Evolutionary conservation across 345 rosid species (phyloP).

Genomic region (Alliaria petiolata): DNA sequence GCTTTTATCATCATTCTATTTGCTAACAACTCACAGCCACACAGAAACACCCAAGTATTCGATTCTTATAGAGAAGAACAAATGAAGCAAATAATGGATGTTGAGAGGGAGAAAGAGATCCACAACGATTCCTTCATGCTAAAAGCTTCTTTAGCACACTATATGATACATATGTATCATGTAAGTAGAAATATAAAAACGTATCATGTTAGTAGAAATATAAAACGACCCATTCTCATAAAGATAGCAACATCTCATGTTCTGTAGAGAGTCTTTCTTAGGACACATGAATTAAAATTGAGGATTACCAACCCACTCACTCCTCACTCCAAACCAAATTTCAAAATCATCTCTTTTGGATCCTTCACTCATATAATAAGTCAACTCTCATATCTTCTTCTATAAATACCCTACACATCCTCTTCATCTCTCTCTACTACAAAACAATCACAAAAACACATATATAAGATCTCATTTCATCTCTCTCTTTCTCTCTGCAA

Average conservation of each 20-base stretch:
- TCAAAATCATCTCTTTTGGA: background rate
- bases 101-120: constrained; percentile 10
- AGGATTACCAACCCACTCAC: constrained; percentile 29
- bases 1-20: constrained; percentile 32
- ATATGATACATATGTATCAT: constrained; percentile 14
- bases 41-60: constrained; percentile 15
- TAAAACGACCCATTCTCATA: constrained; percentile 1
- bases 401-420: constrained; percentile 40
- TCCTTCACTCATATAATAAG: constrained; percentile 21
- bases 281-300: background rate
- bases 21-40: constrained; percentile 30
- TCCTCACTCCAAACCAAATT: background rate
- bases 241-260: constrained; percentile 25
- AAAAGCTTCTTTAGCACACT: constrained; percentile 29
- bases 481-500: background rate
- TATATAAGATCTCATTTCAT: background rate
- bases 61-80: constrained; percentile 18
- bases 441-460: constrained; percentile 15
- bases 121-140: constrained; percentile 18
- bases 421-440: background rate
- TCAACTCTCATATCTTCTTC: constrained; percentile 24
- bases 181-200: constrained; percentile 8
- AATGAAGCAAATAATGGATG: constrained; percentile 15
- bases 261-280: background rate
- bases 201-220: constrained; percentile 18